These are phyloP conservation scores for Plantago ovata DNA, from an alignment of 257 asterid genomes.

Conservation along the genomic window DNA sequence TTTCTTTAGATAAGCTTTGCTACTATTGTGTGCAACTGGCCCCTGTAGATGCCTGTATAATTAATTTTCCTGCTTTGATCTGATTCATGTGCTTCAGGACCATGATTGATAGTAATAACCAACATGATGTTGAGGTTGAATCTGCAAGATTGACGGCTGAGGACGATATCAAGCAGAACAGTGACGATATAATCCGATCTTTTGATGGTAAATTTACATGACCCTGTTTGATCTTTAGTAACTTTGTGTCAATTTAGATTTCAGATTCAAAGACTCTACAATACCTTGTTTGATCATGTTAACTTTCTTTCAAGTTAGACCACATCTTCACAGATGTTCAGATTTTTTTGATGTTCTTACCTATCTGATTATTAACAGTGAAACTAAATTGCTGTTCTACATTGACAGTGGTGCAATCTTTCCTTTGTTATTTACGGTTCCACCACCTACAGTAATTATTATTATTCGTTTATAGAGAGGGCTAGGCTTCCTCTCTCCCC, in stretches of 20 bases:
- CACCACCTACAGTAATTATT: too few species aligned
- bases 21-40: background rate
- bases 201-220: conserved; percentile 48
- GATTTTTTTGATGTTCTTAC: background rate
- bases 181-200: conserved; percentile 37
- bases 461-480: too few species aligned
- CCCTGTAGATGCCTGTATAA: background rate
- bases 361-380: background rate
- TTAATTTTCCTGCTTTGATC: background rate
- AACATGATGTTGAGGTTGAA: conserved; percentile 56
- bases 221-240: background rate
- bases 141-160: conserved; percentile 53
- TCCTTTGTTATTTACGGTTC: too few species aligned
- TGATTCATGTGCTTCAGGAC: conserved; percentile 39
- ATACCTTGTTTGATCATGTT: too few species aligned
- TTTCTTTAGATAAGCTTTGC: too few species aligned
- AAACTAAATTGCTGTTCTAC: too few species aligned
- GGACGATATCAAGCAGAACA: conserved; percentile 47
- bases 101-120: conserved; percentile 45
- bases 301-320: background rate
- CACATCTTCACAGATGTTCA: background rate
- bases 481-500: too few species aligned
- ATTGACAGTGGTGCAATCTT: too few species aligned
- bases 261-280: too few species aligned
- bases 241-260: too few species aligned